Percentiles rank a stretch among this genome's conserved stretches.
Conservation (phyloP, 805 yeast species). For the Soucietia sequanensis region DNA sequence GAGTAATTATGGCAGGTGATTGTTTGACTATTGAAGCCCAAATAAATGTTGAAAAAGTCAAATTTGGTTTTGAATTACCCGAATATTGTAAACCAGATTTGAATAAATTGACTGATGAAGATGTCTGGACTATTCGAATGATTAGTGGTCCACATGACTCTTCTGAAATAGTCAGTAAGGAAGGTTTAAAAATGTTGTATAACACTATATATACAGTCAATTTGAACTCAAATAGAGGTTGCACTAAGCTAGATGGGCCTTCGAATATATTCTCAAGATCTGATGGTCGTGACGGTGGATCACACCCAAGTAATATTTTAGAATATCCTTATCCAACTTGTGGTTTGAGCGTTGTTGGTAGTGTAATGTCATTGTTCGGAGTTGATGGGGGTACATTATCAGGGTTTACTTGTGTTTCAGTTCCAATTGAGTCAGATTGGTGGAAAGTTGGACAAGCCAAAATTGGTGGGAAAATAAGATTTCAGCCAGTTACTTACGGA, state of each 20-base stretch:
- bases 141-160: constrained; percentile 28
- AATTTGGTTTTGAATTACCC: constrained; percentile 14
- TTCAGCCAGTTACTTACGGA: constrained; percentile 15
- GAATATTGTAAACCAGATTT: constrained; percentile 12
- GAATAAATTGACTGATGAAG: constrained; percentile 6
- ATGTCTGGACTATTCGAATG: constrained; percentile 17
- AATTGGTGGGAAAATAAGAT: constrained; percentile 19
- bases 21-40: constrained; percentile 14
- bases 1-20: constrained; percentile 22
- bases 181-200: constrained; percentile 19
- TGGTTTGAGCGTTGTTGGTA: constrained; percentile 26
- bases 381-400: constrained; percentile 28
- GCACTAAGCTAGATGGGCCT: constrained; percentile 27
- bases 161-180: constrained; percentile 20
- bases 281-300: constrained; percentile 28
- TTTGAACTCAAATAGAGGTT: constrained; percentile 28
- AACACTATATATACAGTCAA: constrained; percentile 17
- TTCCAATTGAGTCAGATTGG: constrained; percentile 22
- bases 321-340: constrained; percentile 26
- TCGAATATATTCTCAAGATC: constrained; percentile 15
- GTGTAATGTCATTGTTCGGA: constrained; percentile 20
- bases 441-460: constrained; percentile 33
- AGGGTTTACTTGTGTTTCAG: constrained; percentile 23
- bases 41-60: constrained; percentile 1
- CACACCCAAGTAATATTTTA: constrained; percentile 24